Evolutionary conservation across 352 stramenopile genomes (phyloP), one percentile per base, ranked within the genome.

Genomic region (Globisporangium lucens): DNA sequence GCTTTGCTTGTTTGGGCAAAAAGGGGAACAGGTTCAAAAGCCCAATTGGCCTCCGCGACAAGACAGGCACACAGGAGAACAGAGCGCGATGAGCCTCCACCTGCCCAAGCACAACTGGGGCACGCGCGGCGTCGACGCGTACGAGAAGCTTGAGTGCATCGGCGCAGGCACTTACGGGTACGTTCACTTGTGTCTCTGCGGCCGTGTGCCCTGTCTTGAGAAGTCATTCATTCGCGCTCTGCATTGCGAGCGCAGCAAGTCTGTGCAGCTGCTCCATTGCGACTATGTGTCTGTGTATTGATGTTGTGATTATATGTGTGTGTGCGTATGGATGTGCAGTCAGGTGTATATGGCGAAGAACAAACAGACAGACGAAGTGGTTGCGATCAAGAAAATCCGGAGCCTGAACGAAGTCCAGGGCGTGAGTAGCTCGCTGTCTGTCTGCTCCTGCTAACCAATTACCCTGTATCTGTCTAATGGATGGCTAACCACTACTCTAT

Each of bases 371-470:
- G 80, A 82, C 33, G 85, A 96, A 51, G 74, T 95, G n/a, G 89
- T 96, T 10, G 89, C 89, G n/a, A 92, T 96, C 65, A 96, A 96
- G 78, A 96, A 96, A 71, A 96, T 96, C 71, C 87, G 89, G 51
- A 96, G 87, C 61, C 77, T 95, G 8, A 96, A 96, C 47, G 89
- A 96, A 90, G 85, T 96, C 30, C 89, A 96, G 60, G 89, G 89
- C 65, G 86, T 96, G 63, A 72, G 78, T 89, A 46, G 22, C 9
- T 17, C 2, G 3, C n/a, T 20, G 46, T 20, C 9, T 61, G 29
- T 17, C 17, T 38, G 30, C 38, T 36, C 27, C 7, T 8, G 7
- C 30, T 6, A 33, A 5, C 5, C 30, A 33, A 33, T 33, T 4
- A 5, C 30, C 30, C 30, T 33, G 4, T 33, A 5, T 5, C 30